phyloP scores from a whole-genome alignment of 2,329 filamentous ascomycete species.

The Sporothrix protearum region DNA sequence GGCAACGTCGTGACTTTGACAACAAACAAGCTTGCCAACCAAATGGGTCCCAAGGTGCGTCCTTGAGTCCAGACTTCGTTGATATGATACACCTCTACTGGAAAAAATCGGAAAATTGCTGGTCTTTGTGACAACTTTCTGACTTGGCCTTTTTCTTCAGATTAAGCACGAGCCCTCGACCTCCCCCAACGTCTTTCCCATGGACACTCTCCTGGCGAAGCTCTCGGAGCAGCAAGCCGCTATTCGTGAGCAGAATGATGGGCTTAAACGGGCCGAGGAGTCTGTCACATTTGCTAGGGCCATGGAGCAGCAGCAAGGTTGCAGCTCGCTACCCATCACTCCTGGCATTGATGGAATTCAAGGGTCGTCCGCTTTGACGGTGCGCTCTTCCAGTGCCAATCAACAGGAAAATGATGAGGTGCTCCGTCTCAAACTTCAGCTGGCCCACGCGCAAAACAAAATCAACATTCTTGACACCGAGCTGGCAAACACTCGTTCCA shows the following conservation, averaged over 20 bases:
- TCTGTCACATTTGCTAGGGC: conserved; percentile 36
- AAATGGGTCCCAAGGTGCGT: conserved; percentile 51
- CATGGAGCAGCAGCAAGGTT: conserved; percentile 50
- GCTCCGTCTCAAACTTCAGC: conserved; percentile 64
- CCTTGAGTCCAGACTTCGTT: no score
- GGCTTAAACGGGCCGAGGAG: conserved; percentile 45
- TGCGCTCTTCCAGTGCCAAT: conserved; percentile 50
- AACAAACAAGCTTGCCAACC: conserved; percentile 55
- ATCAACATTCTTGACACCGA: conserved; percentile 70
- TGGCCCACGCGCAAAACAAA: conserved; percentile 66
- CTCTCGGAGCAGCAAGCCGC: conserved; percentile 66
- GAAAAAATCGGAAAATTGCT: background rate
- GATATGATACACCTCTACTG: background rate
- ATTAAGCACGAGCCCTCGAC: conserved; percentile 43
- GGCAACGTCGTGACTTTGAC: conserved; percentile 48
- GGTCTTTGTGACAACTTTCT: conserved; percentile 26
- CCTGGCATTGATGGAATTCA: conserved; percentile 56
- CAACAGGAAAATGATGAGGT: conserved; percentile 57
- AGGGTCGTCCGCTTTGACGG: conserved; percentile 45
- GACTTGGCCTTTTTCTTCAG: conserved; percentile 34
- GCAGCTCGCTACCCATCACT: conserved; percentile 60
- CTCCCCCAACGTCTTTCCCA: conserved; percentile 46
- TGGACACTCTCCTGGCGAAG: conserved; percentile 71
- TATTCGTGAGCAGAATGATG: conserved; percentile 57
- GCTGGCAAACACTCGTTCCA: conserved; percentile 59